Percentiles rank a stretch among this genome's conserved stretches.
These are phyloP conservation scores for Eutrema japonicum DNA, from an alignment of 345 rosid genomes.

Conservation along the genomic window DNA sequence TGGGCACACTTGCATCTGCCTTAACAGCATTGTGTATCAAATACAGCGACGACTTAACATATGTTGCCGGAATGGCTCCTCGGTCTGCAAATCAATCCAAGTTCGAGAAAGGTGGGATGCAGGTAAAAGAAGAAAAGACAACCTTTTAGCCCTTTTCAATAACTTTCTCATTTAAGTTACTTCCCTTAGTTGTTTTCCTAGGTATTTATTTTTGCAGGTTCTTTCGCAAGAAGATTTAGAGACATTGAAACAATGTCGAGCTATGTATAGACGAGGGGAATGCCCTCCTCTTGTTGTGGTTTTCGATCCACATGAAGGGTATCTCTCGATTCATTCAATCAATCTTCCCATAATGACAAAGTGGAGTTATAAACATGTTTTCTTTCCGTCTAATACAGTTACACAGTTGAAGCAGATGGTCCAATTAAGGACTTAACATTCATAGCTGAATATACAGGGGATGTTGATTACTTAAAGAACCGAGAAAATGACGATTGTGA, in stretches of 20 bases:
- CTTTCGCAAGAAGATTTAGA: slow-evolving; percentile 81
- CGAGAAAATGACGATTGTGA: slow-evolving; percentile 87
- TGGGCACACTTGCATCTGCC: slow-evolving; percentile 88
- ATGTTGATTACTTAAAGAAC: slow-evolving; percentile 79
- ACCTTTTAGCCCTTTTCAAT: not conserved
- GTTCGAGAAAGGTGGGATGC: slow-evolving; percentile 87
- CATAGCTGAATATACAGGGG: slow-evolving; percentile 86
- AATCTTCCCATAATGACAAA: slow-evolving; percentile 24
- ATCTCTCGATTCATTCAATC: slow-evolving; percentile 30
- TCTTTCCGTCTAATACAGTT: slow-evolving; percentile 54
- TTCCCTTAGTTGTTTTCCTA: slow-evolving; percentile 1
- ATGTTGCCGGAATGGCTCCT: slow-evolving; percentile 71
- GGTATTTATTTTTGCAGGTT: slow-evolving; percentile 47
- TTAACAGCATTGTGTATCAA: slow-evolving; percentile 70
- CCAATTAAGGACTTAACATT: slow-evolving; percentile 86
- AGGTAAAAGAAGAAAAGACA: slow-evolving; percentile 50
- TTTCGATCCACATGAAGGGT: slow-evolving; percentile 93
- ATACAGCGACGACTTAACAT: slow-evolving; percentile 68
- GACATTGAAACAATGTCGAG: slow-evolving; percentile 68
- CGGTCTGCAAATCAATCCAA: slow-evolving; percentile 74
- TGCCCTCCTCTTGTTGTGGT: slow-evolving; percentile 85
- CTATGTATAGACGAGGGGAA: slow-evolving; percentile 77
- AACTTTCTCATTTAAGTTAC: not conserved
- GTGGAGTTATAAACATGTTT: slow-evolving; percentile 24
- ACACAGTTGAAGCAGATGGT: slow-evolving; percentile 83